Base-by-base conservation (phyloP, 2,329 filamentous ascomycete species). In the Lachnellula arida region DNA sequence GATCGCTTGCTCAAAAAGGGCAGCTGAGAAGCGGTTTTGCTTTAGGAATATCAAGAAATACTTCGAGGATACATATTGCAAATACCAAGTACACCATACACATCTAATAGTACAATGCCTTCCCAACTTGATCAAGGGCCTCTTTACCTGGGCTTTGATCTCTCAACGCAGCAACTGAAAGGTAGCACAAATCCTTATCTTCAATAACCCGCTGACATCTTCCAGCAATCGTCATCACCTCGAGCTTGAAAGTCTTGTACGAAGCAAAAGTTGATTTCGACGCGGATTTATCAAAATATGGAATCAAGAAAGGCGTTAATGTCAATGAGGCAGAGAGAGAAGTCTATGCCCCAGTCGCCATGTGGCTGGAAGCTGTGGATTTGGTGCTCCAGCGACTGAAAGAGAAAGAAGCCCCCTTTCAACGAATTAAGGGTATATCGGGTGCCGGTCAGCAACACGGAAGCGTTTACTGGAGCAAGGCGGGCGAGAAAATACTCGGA, bases 371-470 rank as follows among this genome's bases (percentile, higher is more conserved):
- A 72, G 90, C 93, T 22, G 76, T 97, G 46, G 91, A 97, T 69
- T 82, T 93, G 17, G 91, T 97, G 15, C 80, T 97, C 54, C 74
- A 79, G 48, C 85, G 88, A 15, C 79, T 99, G 60, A 79, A 82
- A 64, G 79, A 84, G 43, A 81, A 84, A 58, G 84, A 85, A 0
- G 81, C 90, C 54, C 87, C 91, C 63, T 87, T 97, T 66, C 74
- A 79, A 51, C 82, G 82, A 51, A 85, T 99, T 61, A 84, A 82
- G 67, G 93, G 90, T 32, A 81, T 99, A 64, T 93, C 89, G 67
- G 94, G 91, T 60, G 92, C 93, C 15, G 92, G 94, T 53, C 95
- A 97, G 81, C 94, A 99, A 78, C 94, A 97, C 73, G 94, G 94
- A 35, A 97, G 93, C 71, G 91, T 97, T 28, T 97, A 94, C 75